Percentiles rank a stretch among this genome's conserved stretches.
These are phyloP conservation scores for Chlorophyllum brunneum DNA, from an alignment of 768 basidiomycete genomes.

Conservation along the genomic window DNA sequence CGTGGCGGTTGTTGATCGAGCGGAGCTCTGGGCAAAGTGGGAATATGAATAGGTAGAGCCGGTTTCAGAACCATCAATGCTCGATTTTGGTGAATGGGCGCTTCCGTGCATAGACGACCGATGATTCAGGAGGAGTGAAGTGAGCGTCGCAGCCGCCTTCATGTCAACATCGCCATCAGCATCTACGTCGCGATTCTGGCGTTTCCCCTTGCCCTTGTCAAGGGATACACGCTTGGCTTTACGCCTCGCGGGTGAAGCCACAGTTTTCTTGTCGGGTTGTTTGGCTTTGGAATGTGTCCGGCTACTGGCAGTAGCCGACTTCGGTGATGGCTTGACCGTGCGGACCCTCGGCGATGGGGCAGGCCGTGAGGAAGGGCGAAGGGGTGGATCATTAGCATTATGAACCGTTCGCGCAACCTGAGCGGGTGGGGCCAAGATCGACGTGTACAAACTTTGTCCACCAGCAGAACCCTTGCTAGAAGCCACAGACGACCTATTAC, in stretches of 20 bases:
- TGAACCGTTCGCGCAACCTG: conserved; percentile 80
- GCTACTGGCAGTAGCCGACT: conserved; percentile 39
- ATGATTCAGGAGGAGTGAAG: conserved; percentile 64
- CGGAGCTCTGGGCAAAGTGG: conserved; percentile 65
- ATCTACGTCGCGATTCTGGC: conserved; percentile 31
- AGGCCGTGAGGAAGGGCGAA: conserved; percentile 48
- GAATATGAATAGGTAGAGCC: conserved; percentile 60
- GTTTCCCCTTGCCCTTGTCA: conserved; percentile 50
- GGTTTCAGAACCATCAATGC: conserved; percentile 64
- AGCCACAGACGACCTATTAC: conserved; percentile 27
- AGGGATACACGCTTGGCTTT: conserved; percentile 35
- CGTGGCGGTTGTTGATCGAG: conserved; percentile 44
- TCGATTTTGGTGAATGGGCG: conserved; percentile 68
- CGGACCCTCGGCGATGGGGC: conserved; percentile 41
- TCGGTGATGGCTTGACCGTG: conserved; percentile 33
- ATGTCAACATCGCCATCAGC: conserved; percentile 66
- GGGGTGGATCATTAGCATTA: conserved; percentile 66
- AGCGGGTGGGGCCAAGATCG: conserved; percentile 68
- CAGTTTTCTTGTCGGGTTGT: conserved; percentile 28
- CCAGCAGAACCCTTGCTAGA: conserved; percentile 31
- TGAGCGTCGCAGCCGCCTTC: conserved; percentile 80
- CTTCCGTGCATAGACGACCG: conserved; percentile 53
- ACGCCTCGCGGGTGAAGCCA: conserved; percentile 37
- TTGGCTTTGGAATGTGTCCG: conserved; percentile 42
- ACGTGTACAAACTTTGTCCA: conserved; percentile 64